Base-by-base conservation (phyloP, 352 stramenopile genomes). In the Labyrinthula sp. region DNA sequence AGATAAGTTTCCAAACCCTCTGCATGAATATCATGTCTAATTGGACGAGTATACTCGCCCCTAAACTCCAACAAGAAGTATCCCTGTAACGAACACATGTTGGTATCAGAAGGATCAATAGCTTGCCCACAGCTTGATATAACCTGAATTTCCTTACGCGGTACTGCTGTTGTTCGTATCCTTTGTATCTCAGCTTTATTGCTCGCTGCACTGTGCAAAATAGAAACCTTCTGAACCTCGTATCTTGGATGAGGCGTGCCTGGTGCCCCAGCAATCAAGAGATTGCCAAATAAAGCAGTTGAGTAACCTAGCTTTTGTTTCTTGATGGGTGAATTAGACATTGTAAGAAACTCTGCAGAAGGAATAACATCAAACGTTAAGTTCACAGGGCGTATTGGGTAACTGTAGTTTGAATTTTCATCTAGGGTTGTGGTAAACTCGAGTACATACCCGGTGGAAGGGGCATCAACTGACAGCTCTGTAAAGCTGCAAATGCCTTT, bases 221-320 rank as follows among this genome's bases (percentile, higher is more conserved):
- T 52, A 1, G 25, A 21, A n/a, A 56, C 20, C 7, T 28, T 6
- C 39, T 56, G 47, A 7, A 56, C 28, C 47, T 56, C 47, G 7
- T 14, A 15, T 8, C 26, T 38, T 21, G 15, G 27, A 12, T 23
- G 22, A 10, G 26, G 21, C n/a, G 48, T 33, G 0, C 9, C 15
- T 1, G 47, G 47, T 2, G 47, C 38, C 3, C 47, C 47, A 6
- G 41, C 47, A 10, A 54, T 8, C 0, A 29, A 15, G 24, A 23
- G 30, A 20, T 52, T 31, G 27, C 41, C 38, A 15, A 14, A 52
- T 4, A 54, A 18, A 5, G 40, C 24, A 14, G 45, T 40, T 12
- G 24, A n/a, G 8, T 55, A 9, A 8, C 40, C 48, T 18, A 37
- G 46, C 10, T 30, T 14, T 21, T 57, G 39, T 2, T 54, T 10